phyloP scores from a whole-genome alignment of 805 yeast species.

The Yarrowia sp. region DNA sequence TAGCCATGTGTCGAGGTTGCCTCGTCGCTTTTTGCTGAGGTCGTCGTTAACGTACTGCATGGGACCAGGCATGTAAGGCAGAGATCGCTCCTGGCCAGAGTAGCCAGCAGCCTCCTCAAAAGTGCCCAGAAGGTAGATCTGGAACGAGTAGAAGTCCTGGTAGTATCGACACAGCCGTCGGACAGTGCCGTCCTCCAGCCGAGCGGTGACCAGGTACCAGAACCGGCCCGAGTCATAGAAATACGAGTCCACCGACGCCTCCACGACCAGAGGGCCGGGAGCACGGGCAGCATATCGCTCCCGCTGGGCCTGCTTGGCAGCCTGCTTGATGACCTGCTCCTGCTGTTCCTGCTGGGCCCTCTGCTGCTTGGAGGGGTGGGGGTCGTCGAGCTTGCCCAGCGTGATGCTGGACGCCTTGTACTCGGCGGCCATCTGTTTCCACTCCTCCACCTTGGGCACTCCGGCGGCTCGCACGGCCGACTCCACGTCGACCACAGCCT shows the following conservation, averaged over 20 bases:
- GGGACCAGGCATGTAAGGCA: slow-evolving; percentile 97
- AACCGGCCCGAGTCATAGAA: slow-evolving; percentile 84
- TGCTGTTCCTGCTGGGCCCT: slow-evolving; percentile 34
- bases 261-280: slow-evolving; percentile 52
- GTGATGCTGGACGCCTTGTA: slow-evolving; percentile 91
- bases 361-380: slow-evolving; percentile 36
- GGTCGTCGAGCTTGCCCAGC: slow-evolving; percentile 58
- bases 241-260: slow-evolving; percentile 79
- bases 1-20: slow-evolving; percentile 63
- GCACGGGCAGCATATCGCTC: slow-evolving; percentile 12
- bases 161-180: slow-evolving; percentile 85
- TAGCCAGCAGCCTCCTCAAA: slow-evolving; percentile 95
- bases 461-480: slow-evolving; percentile 69
- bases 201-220: slow-evolving; percentile 80
- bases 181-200: slow-evolving; percentile 68
- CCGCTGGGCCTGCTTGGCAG: slow-evolving; percentile 16
- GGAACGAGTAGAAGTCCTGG: slow-evolving; percentile 95
- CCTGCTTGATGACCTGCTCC: slow-evolving; percentile 37
- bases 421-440: slow-evolving; percentile 90
- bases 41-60: slow-evolving; percentile 85
- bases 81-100: slow-evolving; percentile 73
- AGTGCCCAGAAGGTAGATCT: slow-evolving; percentile 76
- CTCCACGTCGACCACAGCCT: slow-evolving; percentile 61
- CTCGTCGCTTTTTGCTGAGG: slow-evolving; percentile 63
- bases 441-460: slow-evolving; percentile 91